A percentile compares a stretch with the other conserved stretches of the same genome.
Conservation (phyloP, 2,329 filamentous ascomycete species). For the Ceratocystiopsis sp. region DNA sequence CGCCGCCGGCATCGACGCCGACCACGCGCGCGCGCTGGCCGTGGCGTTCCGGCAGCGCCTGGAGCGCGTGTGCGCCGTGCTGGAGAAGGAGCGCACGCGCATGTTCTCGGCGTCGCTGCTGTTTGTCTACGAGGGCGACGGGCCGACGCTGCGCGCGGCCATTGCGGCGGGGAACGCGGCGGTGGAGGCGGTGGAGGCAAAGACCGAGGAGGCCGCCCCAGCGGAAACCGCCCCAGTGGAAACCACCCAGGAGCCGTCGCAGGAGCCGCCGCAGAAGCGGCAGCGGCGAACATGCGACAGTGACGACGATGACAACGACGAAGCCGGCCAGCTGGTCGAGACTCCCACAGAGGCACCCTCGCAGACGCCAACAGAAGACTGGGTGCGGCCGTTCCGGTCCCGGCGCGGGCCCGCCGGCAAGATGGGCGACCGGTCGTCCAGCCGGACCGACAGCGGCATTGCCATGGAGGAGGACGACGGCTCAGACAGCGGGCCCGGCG, state of each 20-base stretch:
- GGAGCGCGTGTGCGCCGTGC: conserved; percentile 30
- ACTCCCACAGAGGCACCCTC: no score
- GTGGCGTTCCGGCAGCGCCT: conserved; percentile 36
- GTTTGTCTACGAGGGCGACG: conserved; percentile 49
- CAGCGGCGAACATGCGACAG: no score
- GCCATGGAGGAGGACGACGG: conserved; percentile 31
- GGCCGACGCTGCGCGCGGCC: conserved; percentile 31
- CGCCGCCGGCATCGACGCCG: conserved; percentile 38
- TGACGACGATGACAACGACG: background rate
- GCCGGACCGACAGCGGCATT: conserved; percentile 39
- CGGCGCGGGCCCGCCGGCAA: conserved; percentile 6
- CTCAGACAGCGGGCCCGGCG: background rate
- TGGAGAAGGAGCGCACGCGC: conserved; percentile 39
- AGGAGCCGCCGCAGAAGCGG: no score
- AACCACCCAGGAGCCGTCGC: no score
- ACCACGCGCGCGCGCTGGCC: conserved; percentile 38
- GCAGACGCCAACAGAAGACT: background rate
- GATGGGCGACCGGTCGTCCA: conserved; percentile 17
- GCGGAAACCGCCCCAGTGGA: no score
- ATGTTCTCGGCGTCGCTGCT: conserved; percentile 49
- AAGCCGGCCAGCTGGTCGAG: no score
- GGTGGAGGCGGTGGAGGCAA: conserved; percentile 24
- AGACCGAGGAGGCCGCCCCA: background rate
- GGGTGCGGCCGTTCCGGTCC: background rate
- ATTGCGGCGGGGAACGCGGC: conserved; percentile 34